Evolutionary conservation across 805 yeast species (phyloP).

Genomic region (Torulaspora gathmanii): DNA sequence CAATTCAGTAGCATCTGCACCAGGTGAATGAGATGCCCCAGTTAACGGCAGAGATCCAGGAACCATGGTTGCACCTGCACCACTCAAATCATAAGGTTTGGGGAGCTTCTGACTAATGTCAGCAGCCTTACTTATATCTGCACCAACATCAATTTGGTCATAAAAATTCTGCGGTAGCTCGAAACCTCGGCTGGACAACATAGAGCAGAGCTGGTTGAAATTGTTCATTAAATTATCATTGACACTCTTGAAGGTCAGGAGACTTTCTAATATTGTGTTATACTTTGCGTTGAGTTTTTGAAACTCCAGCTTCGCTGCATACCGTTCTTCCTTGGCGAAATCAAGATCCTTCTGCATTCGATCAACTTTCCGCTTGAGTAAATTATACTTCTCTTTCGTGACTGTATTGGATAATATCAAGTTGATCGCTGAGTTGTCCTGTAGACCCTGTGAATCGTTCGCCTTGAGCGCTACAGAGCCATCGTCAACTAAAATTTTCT

Average conservation of each 20-base stretch:
- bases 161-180: slow-evolving; percentile 49
- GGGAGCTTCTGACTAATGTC: slow-evolving; percentile 7
- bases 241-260: slow-evolving; percentile 50
- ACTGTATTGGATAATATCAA: slow-evolving; percentile 25
- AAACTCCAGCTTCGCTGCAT: slow-evolving; percentile 34
- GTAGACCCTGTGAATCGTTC: slow-evolving; percentile 9
- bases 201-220: slow-evolving; percentile 46
- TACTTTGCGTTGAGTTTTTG: slow-evolving; percentile 51
- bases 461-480: slow-evolving; percentile 14
- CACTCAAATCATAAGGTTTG: slow-evolving; percentile 11
- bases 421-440: slow-evolving; percentile 16
- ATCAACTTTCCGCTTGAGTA: slow-evolving; percentile 36
- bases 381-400: slow-evolving; percentile 24
- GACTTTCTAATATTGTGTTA: slow-evolving; percentile 57
- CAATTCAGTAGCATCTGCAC: slow-evolving; percentile 11
- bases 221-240: slow-evolving; percentile 55
- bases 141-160: slow-evolving; percentile 7
- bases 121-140: slow-evolving; percentile 5
- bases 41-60: slow-evolving; percentile 12
- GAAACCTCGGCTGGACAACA: slow-evolving; percentile 55
- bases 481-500: slow-evolving; percentile 37
- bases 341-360: slow-evolving; percentile 30
- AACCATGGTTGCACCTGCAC: slow-evolving; percentile 10
- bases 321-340: slow-evolving; percentile 23
- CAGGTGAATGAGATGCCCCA: slow-evolving; percentile 4